Evolutionary conservation across 2,329 filamentous ascomycete genomes (phyloP), one percentile per base, ranked within the genome.

Genomic region (Fusarium sp.): DNA sequence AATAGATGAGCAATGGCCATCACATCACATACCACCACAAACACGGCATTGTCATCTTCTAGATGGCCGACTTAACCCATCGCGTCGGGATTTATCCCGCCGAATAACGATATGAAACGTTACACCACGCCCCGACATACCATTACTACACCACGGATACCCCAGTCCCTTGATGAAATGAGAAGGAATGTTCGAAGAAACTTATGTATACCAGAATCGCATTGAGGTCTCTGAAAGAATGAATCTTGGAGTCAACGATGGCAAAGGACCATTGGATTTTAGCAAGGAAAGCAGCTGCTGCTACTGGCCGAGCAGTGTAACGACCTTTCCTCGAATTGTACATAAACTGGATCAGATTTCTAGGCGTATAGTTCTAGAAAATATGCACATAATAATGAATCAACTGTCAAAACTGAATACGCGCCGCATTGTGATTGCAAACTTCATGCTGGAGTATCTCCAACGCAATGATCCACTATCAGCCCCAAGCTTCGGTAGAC

Each of bases 91-190:
- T 44, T 58, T 29, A 62, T 52, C 45, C 45, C 65, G 29, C 35
- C 39, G 22, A 52, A 39, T 38, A 31, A 64, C 22, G 58, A 62
- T 38, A 47, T 35, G 44, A 69, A 47, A 58, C 29, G 39, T 38
- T 12, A 18, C 44, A 50, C 27, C 42, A 41, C 29, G 29, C 18
- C 17, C n/a, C 17, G 6, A 15, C 20, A 22, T 38, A 11, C 45
- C 39, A 45, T n/a, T 22, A 44, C 35, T 35, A 47, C 36, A 45
- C 25, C 39, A 57, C 25, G 27, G 45, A 60, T 49, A 39, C 29
- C 52, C 18, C 20, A 27, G 18, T 47, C 4, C 20, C n/a, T 49
- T 36, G 4, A n/a, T 27, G 13, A 38, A n/a, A 20, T n/a, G 4
- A 47, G 60, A 20, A 29, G 17, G 20, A 31, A 38, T n/a, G 13